phyloP scores from a whole-genome alignment of 2,329 filamentous ascomycete species.

The Rutstroemia sp. region DNA sequence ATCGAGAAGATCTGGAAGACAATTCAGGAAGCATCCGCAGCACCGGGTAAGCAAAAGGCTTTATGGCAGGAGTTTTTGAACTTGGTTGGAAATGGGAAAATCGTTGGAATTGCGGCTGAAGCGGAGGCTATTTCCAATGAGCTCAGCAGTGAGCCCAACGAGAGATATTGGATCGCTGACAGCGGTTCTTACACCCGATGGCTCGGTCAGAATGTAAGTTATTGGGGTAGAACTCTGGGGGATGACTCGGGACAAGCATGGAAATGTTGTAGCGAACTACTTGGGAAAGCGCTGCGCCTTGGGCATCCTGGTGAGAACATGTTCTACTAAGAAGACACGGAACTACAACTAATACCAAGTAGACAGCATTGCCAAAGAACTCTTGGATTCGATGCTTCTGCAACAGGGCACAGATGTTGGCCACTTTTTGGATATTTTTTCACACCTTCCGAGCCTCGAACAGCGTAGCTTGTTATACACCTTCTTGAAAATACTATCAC shows the following conservation, averaged over 20 bases:
- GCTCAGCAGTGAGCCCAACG: conserved; percentile 17
- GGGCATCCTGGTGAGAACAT: conserved; percentile 24
- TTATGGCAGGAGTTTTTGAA: conserved; percentile 58
- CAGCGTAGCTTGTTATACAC: conserved; percentile 25
- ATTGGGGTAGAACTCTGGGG: conserved; percentile 19
- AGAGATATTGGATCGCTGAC: conserved; percentile 28
- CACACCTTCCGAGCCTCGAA: conserved; percentile 22
- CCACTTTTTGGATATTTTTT: conserved; percentile 22
- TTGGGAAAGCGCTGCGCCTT: conserved; percentile 27
- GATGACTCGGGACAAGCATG: conserved; percentile 16
- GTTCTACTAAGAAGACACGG: neutral
- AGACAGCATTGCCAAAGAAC: conserved; percentile 24
- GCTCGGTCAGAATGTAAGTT: conserved; percentile 26
- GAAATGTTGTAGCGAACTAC: conserved; percentile 24
- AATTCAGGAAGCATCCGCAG: conserved; percentile 31
- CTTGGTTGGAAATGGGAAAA: conserved; percentile 50
- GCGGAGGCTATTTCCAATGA: conserved; percentile 35
- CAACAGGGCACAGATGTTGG: conserved; percentile 14
- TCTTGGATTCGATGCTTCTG: conserved; percentile 20
- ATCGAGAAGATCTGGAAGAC: conserved; percentile 38
- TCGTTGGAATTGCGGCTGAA: conserved; percentile 51
- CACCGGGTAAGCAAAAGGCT: conserved; percentile 37
- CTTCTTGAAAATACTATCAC: conserved; percentile 24
- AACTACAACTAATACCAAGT: conserved; percentile 7
- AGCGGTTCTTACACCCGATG: conserved; percentile 25